A percentile compares a stretch with the other conserved stretches of the same genome.
Conservation (phyloP, 1,284 basidiomycete genomes). For the Sanghuangporus weigelae region DNA sequence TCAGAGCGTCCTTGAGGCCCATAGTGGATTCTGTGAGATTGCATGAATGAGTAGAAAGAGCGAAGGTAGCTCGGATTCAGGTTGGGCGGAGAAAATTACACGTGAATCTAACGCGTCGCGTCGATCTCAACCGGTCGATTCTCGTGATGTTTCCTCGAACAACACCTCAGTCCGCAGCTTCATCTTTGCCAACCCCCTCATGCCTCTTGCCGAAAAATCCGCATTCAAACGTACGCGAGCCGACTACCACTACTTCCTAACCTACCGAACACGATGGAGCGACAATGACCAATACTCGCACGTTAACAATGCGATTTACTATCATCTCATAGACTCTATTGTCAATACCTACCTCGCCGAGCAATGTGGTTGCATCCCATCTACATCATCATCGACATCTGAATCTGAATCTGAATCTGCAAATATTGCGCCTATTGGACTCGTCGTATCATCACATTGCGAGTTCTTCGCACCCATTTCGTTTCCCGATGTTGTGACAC, state of each 20-base stretch:
- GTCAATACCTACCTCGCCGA: conserved; percentile 69
- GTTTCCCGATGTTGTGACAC: conserved; percentile 61
- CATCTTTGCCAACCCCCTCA: background rate
- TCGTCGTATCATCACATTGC: conserved; percentile 69
- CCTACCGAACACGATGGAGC: conserved; percentile 68
- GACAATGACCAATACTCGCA: conserved; percentile 81
- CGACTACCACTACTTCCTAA: conserved; percentile 55
- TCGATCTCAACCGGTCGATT: background rate
- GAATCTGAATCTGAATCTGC: background rate
- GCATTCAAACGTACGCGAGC: background rate
- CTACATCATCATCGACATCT: conserved; percentile 26
- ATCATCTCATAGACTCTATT: conserved; percentile 72
- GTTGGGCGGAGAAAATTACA: background rate
- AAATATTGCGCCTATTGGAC: conserved; percentile 45
- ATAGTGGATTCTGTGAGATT: background rate
- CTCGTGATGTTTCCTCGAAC: background rate
- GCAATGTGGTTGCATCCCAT: conserved; percentile 47
- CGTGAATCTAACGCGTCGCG: background rate
- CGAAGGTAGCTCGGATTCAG: background rate
- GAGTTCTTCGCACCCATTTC: conserved; percentile 66
- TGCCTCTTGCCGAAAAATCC: background rate
- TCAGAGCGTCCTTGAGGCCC: background rate
- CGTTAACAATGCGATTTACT: conserved; percentile 75
- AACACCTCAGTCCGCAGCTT: background rate
- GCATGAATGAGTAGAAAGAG: background rate